These are phyloP conservation scores for Fusarium pininemorale DNA, from an alignment of 2,329 filamentous ascomycete genomes.

Conservation along the genomic window DNA sequence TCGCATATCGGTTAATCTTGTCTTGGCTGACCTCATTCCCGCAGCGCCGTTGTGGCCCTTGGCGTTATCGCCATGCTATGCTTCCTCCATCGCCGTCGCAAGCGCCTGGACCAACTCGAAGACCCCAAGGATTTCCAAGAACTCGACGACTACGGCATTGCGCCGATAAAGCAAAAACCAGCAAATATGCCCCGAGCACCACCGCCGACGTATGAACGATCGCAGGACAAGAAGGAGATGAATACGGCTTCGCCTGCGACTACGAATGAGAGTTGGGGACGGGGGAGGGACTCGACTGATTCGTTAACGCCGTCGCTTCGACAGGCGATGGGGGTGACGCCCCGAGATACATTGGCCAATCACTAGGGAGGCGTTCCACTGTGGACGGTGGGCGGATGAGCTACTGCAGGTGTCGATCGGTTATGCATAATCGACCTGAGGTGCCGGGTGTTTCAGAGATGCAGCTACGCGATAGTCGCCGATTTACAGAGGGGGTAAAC, in stretches of 20 bases:
- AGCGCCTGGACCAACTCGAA: constrained; percentile 30
- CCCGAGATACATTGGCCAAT: constrained; percentile 33
- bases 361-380: background rate
- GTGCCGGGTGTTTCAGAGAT: constrained; percentile 7
- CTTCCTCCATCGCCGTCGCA: constrained; percentile 34
- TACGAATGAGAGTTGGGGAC: constrained; percentile 11
- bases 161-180: background rate
- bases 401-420: constrained; percentile 29
- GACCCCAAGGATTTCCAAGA: constrained; percentile 39
- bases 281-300: constrained; percentile 28
- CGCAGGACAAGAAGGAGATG: constrained; percentile 11
- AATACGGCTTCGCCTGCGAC: background rate
- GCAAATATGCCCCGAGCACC: constrained; percentile 29
- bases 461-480: background rate
- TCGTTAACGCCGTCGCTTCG: constrained; percentile 39
- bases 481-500: background rate
- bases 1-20: background rate
- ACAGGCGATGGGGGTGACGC: constrained; percentile 34
- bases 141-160: constrained; percentile 42
- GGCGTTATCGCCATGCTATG: constrained; percentile 30
- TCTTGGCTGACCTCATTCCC: background rate
- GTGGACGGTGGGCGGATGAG: background rate
- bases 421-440: constrained; percentile 7
- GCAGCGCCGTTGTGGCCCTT: constrained; percentile 13
- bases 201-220: constrained; percentile 19